Base-by-base conservation (phyloP, 345 rosid genomes). In the Limnanthes douglasii region DNA sequence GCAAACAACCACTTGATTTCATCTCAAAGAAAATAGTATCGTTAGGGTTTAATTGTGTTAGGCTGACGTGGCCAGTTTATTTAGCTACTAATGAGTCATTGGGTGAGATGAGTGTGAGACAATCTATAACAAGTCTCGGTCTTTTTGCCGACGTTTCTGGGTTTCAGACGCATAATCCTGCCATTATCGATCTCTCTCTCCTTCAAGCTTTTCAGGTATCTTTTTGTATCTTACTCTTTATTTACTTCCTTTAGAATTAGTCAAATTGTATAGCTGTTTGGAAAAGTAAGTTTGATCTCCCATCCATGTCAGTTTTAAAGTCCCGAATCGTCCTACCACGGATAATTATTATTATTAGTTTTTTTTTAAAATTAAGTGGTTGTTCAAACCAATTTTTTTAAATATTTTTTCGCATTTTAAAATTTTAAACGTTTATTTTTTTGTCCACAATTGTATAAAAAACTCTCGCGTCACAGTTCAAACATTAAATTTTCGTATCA, bases 151-250 rank as follows among this genome's bases (percentile, higher is more conserved):
- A 68, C 39, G 61, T 86, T 36, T 30, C 65, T 15, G 86, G 86
- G 11, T 39, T 86, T 46, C 68, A 66, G 14, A 42, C 62, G 27
- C 66, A 77, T 52, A 86, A 86, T 41, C 96, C 96, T 29, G 53
- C 72, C 40, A 64, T 86, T 34, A 39, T 81, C 18, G 86, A 86
- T 51, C 69, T 72, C 10, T 48, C 96, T 19, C 81, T 81, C 52
- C 42, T 75, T 18, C 37, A 78, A 54, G 79, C 86, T 51, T 75
- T 12, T 39, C 70, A 75, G 94, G 94, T 86, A 51, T 3, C 0
- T 1, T 11, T 11, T 8, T 31, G 8, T 15, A 15, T 21, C 2
- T 11, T 18, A 13, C 3, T 24, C 4, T 23, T 12, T 5, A 6
- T 24, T 24, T 18, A 0, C 4, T 3, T 8, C 5, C 12, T 17